These are phyloP conservation scores for Neopestalotiopsis sp. DNA, from an alignment of 2,329 filamentous ascomycete genomes.

Conservation along the genomic window DNA sequence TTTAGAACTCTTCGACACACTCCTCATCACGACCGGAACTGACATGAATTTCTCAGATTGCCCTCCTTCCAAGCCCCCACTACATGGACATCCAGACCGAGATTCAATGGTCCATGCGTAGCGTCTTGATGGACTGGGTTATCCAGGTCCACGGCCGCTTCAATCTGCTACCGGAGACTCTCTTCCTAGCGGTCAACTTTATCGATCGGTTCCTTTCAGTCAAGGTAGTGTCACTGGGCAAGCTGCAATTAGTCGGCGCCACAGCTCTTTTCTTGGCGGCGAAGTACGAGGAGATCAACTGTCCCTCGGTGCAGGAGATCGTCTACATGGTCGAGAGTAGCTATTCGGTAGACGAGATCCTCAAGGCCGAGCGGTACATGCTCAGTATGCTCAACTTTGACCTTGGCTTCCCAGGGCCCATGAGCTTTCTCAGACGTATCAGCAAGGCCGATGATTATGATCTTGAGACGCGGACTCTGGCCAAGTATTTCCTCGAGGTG, in stretches of 20 bases:
- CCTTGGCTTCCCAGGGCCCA: slow-evolving; percentile 96
- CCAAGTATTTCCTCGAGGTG: slow-evolving; percentile 97
- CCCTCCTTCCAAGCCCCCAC: slow-evolving; percentile 84
- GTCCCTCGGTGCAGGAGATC: slow-evolving; percentile 92
- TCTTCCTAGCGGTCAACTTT: slow-evolving; percentile 95
- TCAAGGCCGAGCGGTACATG: slow-evolving; percentile 98
- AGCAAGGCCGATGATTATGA: slow-evolving; percentile 99
- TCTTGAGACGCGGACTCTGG: slow-evolving; percentile 89
- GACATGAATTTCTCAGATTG: slow-evolving; percentile 54
- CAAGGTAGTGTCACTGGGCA: slow-evolving; percentile 94
- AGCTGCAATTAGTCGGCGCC: slow-evolving; percentile 93
- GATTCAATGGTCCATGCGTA: slow-evolving; percentile 98
- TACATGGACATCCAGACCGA: slow-evolving; percentile 99
- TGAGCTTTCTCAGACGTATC: slow-evolving; percentile 96
- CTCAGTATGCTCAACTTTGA: slow-evolving; percentile 95
- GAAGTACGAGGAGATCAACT: slow-evolving; percentile 99
- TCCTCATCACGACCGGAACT: neutral
- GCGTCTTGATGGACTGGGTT: slow-evolving; percentile 97
- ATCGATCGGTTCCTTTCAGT: slow-evolving; percentile 94
- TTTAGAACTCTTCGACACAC: neutral
- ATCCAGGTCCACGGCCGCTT: slow-evolving; percentile 96
- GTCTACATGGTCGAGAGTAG: slow-evolving; percentile 97
- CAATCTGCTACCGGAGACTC: slow-evolving; percentile 86
- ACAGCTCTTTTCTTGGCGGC: slow-evolving; percentile 95
- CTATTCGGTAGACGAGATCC: slow-evolving; percentile 87